These are phyloP conservation scores for Hsuehochloa calcarea DNA, from an alignment of 176 grass and related monocot species.

Conservation along the genomic window DNA sequence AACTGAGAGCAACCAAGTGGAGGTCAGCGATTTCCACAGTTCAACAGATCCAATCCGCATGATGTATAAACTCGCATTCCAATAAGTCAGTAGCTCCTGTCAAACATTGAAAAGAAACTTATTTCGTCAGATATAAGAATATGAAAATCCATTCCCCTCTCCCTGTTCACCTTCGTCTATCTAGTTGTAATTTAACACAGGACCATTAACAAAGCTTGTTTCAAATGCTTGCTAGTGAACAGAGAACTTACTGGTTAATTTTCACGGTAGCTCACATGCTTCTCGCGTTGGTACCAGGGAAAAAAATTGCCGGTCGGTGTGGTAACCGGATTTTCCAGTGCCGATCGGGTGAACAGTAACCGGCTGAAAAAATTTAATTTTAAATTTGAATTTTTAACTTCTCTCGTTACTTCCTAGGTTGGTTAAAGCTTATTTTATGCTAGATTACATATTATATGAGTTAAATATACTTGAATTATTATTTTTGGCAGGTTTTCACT, in stretches of 20 bases:
- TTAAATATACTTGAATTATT: no score
- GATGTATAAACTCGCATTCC: not conserved
- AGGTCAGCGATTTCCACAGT: not conserved
- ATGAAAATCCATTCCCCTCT: not conserved
- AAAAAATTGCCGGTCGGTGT: no score
- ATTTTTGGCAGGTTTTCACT: no score
- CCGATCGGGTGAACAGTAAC: no score
- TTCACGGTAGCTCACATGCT: not conserved
- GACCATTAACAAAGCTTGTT: not conserved
- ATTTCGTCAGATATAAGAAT: not conserved
- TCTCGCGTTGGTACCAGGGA: not conserved
- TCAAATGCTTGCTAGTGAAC: not conserved
- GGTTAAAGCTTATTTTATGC: no score
- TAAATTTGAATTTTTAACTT: no score
- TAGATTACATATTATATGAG: no score
- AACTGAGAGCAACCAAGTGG: not conserved
- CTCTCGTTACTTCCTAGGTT: no score
- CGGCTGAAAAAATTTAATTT: no score
- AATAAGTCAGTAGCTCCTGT: not conserved
- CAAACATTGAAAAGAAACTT: not conserved
- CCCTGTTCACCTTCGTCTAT: not conserved
- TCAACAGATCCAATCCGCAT: not conserved
- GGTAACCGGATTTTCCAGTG: no score
- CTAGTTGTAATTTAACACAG: not conserved
- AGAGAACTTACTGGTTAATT: conserved; percentile 11